Evolutionary conservation across 2,329 filamentous ascomycete genomes (phyloP).

Genomic region (Verticillium klebahnii): DNA sequence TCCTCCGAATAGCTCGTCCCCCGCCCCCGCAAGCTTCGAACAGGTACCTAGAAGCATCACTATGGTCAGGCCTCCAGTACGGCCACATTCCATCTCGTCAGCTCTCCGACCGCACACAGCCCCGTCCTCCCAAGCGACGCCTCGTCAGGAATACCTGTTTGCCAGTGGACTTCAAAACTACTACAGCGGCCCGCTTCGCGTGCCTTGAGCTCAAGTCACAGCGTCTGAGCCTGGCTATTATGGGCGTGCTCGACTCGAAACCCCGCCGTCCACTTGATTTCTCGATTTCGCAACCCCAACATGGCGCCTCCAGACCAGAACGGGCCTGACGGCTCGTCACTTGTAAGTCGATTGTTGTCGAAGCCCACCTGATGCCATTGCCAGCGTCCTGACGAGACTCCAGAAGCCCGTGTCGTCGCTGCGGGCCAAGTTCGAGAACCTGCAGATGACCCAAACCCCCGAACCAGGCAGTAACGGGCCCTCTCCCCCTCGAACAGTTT

Average conservation of each 20-base stretch:
- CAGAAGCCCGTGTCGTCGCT: slow-evolving; percentile 80
- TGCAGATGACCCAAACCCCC: slow-evolving; percentile 44
- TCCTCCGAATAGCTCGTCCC: not conserved
- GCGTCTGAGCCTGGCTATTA: slow-evolving; percentile 14
- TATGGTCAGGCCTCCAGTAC: slow-evolving; percentile 1
- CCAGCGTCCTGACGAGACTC: not conserved
- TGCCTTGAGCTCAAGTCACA: not conserved
- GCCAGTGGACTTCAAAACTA: not conserved
- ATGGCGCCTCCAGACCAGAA: slow-evolving; percentile 46
- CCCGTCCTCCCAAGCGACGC: not conserved
- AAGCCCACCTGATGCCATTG: not conserved
- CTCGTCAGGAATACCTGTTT: not conserved
- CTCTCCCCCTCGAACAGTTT: slow-evolving; percentile 25
- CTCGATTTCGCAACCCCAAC: slow-evolving; percentile 13
- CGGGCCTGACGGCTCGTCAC: slow-evolving; percentile 71
- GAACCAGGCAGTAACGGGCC: slow-evolving; percentile 24
- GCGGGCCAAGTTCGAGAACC: slow-evolving; percentile 76
- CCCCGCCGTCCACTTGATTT: slow-evolving; percentile 15
- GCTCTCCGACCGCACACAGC: slow-evolving; percentile 6
- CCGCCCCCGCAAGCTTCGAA: not conserved
- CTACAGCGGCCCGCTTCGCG: not conserved
- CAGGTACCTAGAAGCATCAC: not conserved
- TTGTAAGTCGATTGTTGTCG: slow-evolving; percentile 47
- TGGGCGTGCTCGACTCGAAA: slow-evolving; percentile 25
- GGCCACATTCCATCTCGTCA: slow-evolving; percentile 6